phyloP scores from a whole-genome alignment of 345 rosid genomes.

The Hypericum androsaemum region DNA sequence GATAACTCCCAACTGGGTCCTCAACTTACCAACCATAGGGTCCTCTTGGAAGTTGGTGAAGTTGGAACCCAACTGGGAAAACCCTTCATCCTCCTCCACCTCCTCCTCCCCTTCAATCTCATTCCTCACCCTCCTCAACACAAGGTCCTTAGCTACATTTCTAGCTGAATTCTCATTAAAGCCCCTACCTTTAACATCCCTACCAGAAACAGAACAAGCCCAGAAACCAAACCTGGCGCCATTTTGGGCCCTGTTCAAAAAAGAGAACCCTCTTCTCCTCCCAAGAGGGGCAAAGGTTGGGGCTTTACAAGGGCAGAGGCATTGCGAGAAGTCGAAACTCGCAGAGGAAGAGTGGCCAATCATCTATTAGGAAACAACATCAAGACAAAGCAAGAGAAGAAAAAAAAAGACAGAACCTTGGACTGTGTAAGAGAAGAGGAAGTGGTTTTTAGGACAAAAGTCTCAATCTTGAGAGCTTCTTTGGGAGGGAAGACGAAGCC shows the following conservation, averaged over 20 bases:
- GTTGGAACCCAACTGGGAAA: constrained; percentile 34
- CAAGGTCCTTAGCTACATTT: constrained; percentile 24
- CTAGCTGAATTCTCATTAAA: constrained; percentile 26
- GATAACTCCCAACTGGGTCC: constrained; percentile 78
- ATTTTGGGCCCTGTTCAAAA: background rate
- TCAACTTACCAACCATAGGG: constrained; percentile 77
- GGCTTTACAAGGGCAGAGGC: constrained; percentile 1
- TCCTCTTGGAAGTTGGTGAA: constrained; percentile 64
- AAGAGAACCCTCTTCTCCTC: constrained; percentile 8
- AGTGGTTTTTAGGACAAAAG: no score
- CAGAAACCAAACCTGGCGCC: constrained; percentile 30
- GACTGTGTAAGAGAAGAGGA: background rate
- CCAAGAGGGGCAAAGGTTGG: background rate
- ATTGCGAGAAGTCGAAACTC: background rate
- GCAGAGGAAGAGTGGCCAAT: constrained; percentile 2
- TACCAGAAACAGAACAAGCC: constrained; percentile 29
- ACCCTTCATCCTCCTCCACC: constrained; percentile 25
- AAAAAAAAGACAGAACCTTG: background rate
- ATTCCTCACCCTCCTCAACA: constrained; percentile 32
- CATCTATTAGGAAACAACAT: background rate
- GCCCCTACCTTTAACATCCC: constrained; percentile 4
- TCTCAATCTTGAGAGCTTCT: no score
- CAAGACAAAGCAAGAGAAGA: no score
- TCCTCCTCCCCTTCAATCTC: constrained; percentile 15
- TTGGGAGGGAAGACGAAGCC: no score